A percentile compares a stretch with the other conserved stretches of the same genome.
Conservation (phyloP, 2,329 filamentous ascomycete genomes). For the Epichloe hybrida region DNA sequence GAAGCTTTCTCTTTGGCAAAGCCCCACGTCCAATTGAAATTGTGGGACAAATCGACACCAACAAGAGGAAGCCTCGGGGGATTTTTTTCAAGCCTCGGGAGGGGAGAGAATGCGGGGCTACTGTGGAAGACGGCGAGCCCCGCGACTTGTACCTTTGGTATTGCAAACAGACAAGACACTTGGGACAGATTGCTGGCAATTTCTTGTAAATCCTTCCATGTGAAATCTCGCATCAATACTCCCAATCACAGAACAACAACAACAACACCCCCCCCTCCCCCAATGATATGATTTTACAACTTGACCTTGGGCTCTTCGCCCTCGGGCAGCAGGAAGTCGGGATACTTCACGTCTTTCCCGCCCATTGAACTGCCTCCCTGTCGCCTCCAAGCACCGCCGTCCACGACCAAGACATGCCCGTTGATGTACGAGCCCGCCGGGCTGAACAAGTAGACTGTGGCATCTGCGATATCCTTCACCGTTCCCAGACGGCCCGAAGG, state of each 20-base stretch:
- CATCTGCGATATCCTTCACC: conserved; percentile 81
- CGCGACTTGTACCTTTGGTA: not conserved
- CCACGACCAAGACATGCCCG: conserved; percentile 66
- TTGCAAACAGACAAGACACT: too few relatives aligned
- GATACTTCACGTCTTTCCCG: conserved; percentile 36
- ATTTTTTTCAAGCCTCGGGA: too few relatives aligned
- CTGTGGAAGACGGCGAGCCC: not conserved
- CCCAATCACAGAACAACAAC: too few relatives aligned
- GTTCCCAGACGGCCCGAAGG: conserved; percentile 66
- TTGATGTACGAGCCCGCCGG: conserved; percentile 79
- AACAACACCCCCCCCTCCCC: not conserved
- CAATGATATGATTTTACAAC: conserved; percentile 17
- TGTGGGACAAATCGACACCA: too few relatives aligned
- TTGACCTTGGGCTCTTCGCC: conserved; percentile 25
- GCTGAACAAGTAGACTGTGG: conserved; percentile 78
- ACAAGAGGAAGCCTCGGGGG: too few relatives aligned
- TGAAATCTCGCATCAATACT: too few relatives aligned
- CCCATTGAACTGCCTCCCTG: conserved; percentile 34
- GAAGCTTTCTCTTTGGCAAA: too few relatives aligned
- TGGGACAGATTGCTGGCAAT: too few relatives aligned
- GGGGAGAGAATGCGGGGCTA: not conserved
- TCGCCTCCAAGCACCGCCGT: conserved; percentile 45
- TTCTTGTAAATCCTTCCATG: too few relatives aligned
- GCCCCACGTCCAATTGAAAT: too few relatives aligned
- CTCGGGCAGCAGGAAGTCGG: conserved; percentile 28